Evolutionary conservation across 768 basidiomycete species (phyloP).

Genomic region (Termitomyces sp.): DNA sequence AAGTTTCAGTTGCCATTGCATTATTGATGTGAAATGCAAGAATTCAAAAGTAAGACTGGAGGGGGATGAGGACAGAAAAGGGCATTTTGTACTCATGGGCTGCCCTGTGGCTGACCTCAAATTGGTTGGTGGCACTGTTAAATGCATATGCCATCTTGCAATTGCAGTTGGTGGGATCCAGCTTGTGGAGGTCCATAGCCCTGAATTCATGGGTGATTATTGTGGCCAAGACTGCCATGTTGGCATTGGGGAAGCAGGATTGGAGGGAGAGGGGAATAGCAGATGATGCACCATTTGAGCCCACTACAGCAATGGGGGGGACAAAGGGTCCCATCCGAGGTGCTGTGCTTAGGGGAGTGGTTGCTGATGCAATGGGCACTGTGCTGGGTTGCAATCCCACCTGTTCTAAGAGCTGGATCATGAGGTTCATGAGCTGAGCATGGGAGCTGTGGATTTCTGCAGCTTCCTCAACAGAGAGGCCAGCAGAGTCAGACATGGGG

Average conservation of each 20-base stretch:
- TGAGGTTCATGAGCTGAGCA: neutral
- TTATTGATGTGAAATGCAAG: too few species aligned
- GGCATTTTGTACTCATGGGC: too few species aligned
- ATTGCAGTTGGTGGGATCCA: neutral
- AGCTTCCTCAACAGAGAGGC: neutral
- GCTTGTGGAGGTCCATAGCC: neutral
- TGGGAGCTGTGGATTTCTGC: neutral
- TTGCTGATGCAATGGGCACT: neutral
- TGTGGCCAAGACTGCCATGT: neutral
- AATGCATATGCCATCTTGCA: neutral
- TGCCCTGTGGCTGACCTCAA: neutral
- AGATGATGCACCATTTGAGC: neutral
- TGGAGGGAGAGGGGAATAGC: neutral
- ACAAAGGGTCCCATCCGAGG: neutral
- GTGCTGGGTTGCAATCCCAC: neutral
- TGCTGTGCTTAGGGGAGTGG: neutral
- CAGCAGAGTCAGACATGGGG: fast-evolving
- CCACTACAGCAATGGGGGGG: neutral
- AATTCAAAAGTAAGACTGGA: too few species aligned
- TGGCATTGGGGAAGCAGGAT: neutral
- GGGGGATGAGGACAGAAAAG: too few species aligned
- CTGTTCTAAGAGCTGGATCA: neutral
- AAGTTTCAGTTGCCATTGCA: too few species aligned
- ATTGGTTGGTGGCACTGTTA: neutral
- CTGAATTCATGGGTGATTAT: neutral